Evolutionary conservation across 768 basidiomycete species (phyloP), one percentile per base, ranked within the genome.

Genomic region (Russula emetica): DNA sequence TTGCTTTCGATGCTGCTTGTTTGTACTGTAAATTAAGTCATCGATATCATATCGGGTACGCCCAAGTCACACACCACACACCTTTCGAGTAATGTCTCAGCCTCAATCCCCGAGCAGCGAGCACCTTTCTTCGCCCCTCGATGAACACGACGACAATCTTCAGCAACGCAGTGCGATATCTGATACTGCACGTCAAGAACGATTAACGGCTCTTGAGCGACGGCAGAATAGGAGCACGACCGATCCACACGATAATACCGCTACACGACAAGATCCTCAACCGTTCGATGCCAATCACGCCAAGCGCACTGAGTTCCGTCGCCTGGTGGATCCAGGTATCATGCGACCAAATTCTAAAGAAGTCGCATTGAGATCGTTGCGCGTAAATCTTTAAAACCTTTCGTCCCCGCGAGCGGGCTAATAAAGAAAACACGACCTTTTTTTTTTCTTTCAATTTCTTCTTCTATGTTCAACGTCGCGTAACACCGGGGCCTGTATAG

Each of bases 281-380:
- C 64, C 67, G 9, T 76, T 75, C 58, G 74, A 72, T 61, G 68
- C 78, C 65, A 82, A 90, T 65, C 83, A 87, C 67, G 87, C 87
- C 58, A 82, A 80, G 59, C 83, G 86, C 47, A 88, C 87, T 71
- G 77, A 78, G 61, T 92, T 92, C 72, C 81, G 91, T 50, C 79
- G 91, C 44, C 77, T 92, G 63, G 80, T 92, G 63, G 88, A 92
- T 69, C 89, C 89, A 51, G 90, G 88, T 16, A 92, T 93, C 69
- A 70, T 82, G 56, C 82, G 91, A 2, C 87, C 83, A 6, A 92
- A 92, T 71, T 73, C 85, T 14, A 82, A 81, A 66, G 81, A 81
- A 55, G 77, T 82, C 58, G 85, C 86, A 1, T 71, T 82, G 66
- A 79, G 80, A 62, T 81, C 88, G 60, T 75, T 93, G 67, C 84